phyloP scores from a whole-genome alignment of 2,329 filamentous ascomycete genomes.

The Tympanopsis confertula region DNA sequence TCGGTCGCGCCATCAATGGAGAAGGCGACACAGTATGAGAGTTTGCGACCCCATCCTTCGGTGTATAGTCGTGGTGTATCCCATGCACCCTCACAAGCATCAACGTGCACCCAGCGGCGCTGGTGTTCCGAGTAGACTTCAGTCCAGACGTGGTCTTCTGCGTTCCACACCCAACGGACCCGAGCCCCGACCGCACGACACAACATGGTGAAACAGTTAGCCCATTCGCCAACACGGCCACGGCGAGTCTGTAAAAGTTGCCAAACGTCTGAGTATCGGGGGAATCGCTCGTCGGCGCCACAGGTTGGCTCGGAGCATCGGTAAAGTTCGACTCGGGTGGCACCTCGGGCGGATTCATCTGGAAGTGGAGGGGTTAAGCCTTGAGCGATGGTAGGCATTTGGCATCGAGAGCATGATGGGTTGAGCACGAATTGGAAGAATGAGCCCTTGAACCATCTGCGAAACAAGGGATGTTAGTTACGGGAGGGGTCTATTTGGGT shows the following conservation, averaged over 20 bases:
- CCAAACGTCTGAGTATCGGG: slow-evolving; percentile 67
- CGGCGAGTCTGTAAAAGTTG: slow-evolving; percentile 54
- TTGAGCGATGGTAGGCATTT: slow-evolving; percentile 51
- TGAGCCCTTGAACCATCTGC: slow-evolving; percentile 61
- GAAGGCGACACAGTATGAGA: slow-evolving; percentile 66
- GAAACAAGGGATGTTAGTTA: not conserved
- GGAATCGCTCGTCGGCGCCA: slow-evolving; percentile 54
- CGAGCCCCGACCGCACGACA: slow-evolving; percentile 60
- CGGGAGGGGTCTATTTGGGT: not conserved
- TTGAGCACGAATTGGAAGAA: slow-evolving; percentile 71
- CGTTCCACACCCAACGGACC: slow-evolving; percentile 68
- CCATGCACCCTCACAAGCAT: slow-evolving; percentile 63
- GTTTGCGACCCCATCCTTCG: slow-evolving; percentile 57
- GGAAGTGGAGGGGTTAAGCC: slow-evolving; percentile 56
- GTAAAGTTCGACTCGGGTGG: slow-evolving; percentile 59
- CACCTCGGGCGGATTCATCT: slow-evolving; percentile 59
- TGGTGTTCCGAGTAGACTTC: slow-evolving; percentile 65
- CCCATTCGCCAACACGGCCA: slow-evolving; percentile 63
- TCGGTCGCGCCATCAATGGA: slow-evolving; percentile 45
- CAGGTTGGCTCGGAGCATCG: slow-evolving; percentile 52
- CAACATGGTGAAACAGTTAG: slow-evolving; percentile 69
- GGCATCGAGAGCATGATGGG: slow-evolving; percentile 52
- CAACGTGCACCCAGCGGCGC: slow-evolving; percentile 62
- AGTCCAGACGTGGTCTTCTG: slow-evolving; percentile 68
- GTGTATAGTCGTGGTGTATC: slow-evolving; percentile 63